phyloP scores from a whole-genome alignment of 2,329 filamentous ascomycete genomes.

The Clathrospora elynae region DNA sequence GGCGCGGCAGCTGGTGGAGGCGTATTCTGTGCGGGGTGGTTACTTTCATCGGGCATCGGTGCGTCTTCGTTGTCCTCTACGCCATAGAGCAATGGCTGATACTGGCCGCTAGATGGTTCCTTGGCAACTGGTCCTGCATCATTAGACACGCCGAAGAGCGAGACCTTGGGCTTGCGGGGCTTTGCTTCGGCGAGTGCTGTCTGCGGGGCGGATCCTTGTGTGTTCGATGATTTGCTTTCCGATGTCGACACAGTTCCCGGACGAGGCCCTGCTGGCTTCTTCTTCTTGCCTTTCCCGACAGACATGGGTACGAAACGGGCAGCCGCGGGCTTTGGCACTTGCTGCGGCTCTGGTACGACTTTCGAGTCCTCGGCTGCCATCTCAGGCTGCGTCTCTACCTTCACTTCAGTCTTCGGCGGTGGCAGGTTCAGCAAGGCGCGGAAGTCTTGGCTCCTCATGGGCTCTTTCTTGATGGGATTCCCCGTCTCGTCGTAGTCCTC shows the following conservation, averaged over 20 bases:
- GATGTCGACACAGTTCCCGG: slow-evolving; percentile 8
- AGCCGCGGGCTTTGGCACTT: slow-evolving; percentile 74
- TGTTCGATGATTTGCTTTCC: slow-evolving; percentile 3
- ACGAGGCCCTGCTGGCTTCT: slow-evolving; percentile 25
- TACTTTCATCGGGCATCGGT: slow-evolving; percentile 16
- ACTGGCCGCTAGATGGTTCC: slow-evolving; percentile 30
- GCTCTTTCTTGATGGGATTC: slow-evolving; percentile 36
- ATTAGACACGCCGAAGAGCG: slow-evolving; percentile 69
- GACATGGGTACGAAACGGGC: slow-evolving; percentile 87
- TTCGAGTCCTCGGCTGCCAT: slow-evolving; percentile 43
- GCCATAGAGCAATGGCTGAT: slow-evolving; percentile 49
- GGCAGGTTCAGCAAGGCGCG: slow-evolving; percentile 45
- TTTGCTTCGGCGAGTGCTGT: slow-evolving; percentile 26
- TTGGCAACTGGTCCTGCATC: slow-evolving; percentile 41
- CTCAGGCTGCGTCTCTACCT: slow-evolving; percentile 36
- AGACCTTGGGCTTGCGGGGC: slow-evolving; percentile 63
- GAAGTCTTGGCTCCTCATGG: slow-evolving; percentile 40
- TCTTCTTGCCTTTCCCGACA: slow-evolving; percentile 72
- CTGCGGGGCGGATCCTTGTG: slow-evolving; percentile 7
- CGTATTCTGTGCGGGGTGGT: slow-evolving; percentile 12
- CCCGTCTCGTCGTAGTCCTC: slow-evolving; percentile 46
- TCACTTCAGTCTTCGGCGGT: slow-evolving; percentile 30
- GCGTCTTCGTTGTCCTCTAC: slow-evolving; percentile 27
- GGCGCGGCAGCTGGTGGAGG: slow-evolving; percentile 16
- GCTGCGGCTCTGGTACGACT: slow-evolving; percentile 48